Evolutionary conservation across 305 asterid genomes (phyloP).

Genomic region (Fraxinus xanthoxyloides): DNA sequence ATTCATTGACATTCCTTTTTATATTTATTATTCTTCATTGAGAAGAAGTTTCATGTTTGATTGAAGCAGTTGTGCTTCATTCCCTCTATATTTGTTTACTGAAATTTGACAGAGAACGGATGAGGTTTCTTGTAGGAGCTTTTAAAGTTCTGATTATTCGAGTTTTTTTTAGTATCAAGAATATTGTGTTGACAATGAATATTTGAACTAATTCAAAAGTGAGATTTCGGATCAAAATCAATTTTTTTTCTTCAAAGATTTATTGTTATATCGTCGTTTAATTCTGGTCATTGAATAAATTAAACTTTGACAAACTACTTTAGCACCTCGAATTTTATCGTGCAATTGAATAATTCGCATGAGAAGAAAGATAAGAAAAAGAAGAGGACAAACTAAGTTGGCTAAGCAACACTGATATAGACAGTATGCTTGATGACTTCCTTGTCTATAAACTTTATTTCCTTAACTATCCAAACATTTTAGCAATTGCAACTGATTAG

Average conservation of each 20-base stretch:
- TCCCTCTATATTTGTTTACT: background rate
- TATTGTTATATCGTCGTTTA: no score
- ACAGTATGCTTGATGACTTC: no score
- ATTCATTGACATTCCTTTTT: background rate
- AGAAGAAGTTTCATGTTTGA: background rate
- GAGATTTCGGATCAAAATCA: background rate
- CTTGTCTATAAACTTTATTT: no score
- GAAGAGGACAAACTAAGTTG: no score
- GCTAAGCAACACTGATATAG: no score
- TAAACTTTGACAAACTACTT: conserved; percentile 11
- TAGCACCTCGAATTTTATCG: conserved; percentile 7
- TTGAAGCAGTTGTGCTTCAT: background rate
- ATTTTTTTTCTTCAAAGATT: background rate
- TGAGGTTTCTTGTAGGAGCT: background rate
- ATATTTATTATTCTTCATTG: background rate
- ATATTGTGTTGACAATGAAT: background rate
- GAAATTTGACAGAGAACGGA: background rate
- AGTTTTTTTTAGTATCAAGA: background rate
- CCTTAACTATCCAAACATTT: no score
- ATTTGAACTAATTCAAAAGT: background rate
- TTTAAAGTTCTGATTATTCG: background rate
- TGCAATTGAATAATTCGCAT: no score
- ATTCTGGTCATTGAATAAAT: background rate
- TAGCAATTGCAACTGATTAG: no score
- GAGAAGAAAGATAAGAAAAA: no score